Conservation (phyloP, 2,329 filamentous ascomycete species). For the Ascochyta rabiei region DNA sequence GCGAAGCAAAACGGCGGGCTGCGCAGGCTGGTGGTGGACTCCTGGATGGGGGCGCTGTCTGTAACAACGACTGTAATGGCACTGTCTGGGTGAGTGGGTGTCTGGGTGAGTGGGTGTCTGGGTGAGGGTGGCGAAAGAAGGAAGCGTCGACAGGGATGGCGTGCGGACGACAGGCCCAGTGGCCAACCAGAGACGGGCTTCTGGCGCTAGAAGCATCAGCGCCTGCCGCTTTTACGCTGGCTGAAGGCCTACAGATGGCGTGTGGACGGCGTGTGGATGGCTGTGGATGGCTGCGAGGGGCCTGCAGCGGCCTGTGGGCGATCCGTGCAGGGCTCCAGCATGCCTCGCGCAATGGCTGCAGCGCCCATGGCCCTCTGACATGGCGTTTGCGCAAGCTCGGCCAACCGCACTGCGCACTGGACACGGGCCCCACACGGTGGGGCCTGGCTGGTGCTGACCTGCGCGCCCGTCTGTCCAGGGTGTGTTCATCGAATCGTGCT, state of each 20-base stretch:
- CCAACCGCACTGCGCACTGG: constrained; percentile 15
- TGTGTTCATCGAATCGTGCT: constrained; percentile 12
- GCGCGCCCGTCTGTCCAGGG: constrained; percentile 9
- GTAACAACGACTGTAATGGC: constrained; percentile 19
- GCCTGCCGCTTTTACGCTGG: constrained; percentile 22
- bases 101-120: no score
- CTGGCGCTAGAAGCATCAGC: constrained; percentile 13
- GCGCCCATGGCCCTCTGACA: constrained; percentile 18
- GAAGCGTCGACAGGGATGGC: constrained; percentile 8
- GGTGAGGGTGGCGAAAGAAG: constrained; percentile 13
- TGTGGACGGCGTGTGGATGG: not conserved
- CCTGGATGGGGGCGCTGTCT: constrained; percentile 13
- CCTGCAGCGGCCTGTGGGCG: no score
- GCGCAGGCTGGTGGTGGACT: no score
- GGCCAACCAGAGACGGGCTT: constrained; percentile 2
- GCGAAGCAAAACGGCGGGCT: constrained; percentile 3
- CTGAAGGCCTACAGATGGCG: not conserved
- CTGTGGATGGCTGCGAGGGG: no score
- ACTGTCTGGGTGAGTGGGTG: no score
- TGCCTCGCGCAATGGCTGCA: constrained; percentile 15
- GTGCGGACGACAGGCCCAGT: constrained; percentile 1
- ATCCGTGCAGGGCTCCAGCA: not conserved
- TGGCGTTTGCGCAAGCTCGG: constrained; percentile 19
- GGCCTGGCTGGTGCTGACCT: constrained; percentile 25
- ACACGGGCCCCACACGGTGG: constrained; percentile 21